Conservation (phyloP, 2,329 filamentous ascomycete species). For the Paracorniculantispora psalliotae region DNA sequence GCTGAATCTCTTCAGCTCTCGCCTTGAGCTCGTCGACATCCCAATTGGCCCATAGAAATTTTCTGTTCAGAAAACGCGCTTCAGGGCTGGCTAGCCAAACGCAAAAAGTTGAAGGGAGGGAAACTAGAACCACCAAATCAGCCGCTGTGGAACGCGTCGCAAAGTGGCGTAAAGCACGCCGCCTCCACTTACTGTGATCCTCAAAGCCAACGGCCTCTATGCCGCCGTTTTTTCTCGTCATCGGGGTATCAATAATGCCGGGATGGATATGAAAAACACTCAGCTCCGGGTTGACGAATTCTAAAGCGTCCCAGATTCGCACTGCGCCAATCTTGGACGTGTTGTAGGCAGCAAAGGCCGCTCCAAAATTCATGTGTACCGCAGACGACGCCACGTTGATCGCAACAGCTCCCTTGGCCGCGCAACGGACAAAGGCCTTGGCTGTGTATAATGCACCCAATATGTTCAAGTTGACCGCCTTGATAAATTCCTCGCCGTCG, state of each 20-base stretch:
- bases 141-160: not conserved
- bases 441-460: conserved; percentile 19
- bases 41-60: conserved; percentile 31
- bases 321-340: not conserved
- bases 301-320: not conserved
- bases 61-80: conserved; percentile 30
- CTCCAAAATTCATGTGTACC: not conserved
- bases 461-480: conserved; percentile 22
- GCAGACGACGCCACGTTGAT: not conserved
- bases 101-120: conserved; percentile 18
- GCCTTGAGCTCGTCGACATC: conserved; percentile 32
- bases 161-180: not conserved
- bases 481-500: conserved; percentile 21
- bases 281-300: not conserved
- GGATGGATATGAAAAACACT: not conserved
- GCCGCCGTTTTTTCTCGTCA: not conserved
- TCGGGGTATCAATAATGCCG: not conserved
- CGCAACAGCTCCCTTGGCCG: conserved; percentile 16
- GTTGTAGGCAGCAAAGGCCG: not conserved
- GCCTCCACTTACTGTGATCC: conserved; percentile 2
- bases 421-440: conserved; percentile 19
- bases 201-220: not conserved
- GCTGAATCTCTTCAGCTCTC: conserved; percentile 28
- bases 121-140: conserved; percentile 11
- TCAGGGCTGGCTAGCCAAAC: conserved; percentile 21